A percentile compares a stretch with the other conserved stretches of the same genome.
phyloP scores from a whole-genome alignment of 176 grass and related monocot genomes.

The Carex cristatella region DNA sequence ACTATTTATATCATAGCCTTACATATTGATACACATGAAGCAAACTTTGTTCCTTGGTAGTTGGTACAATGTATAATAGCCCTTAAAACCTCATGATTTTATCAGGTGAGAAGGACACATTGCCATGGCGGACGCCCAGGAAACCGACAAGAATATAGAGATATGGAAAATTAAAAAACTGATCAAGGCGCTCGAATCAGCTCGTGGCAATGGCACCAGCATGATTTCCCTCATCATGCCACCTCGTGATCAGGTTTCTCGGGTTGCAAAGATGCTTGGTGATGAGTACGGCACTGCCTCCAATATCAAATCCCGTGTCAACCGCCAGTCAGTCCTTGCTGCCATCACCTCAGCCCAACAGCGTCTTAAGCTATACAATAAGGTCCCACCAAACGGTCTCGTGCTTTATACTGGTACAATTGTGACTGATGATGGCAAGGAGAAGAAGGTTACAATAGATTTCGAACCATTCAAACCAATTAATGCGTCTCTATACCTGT shows the following conservation, averaged over 20 bases:
- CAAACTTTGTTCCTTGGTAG: neutral
- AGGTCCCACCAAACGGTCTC: slow-evolving; percentile 60
- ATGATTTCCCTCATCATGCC: slow-evolving; percentile 85
- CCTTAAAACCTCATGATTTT: neutral
- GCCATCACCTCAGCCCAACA: slow-evolving; percentile 81
- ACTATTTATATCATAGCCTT: neutral
- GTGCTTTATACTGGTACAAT: slow-evolving; percentile 75
- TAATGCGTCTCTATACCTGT: slow-evolving; percentile 67
- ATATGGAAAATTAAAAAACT: slow-evolving; percentile 83
- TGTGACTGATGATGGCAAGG: slow-evolving; percentile 69
- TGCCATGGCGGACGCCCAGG: slow-evolving; percentile 47
- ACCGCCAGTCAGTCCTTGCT: slow-evolving; percentile 54
- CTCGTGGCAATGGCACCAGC: slow-evolving; percentile 68
- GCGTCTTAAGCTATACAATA: slow-evolving; percentile 69
- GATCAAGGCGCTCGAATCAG: slow-evolving; percentile 69
- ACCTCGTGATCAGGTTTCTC: slow-evolving; percentile 57
- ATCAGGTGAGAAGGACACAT: neutral
- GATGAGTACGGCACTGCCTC: slow-evolving; percentile 81
- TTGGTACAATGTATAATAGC: neutral
- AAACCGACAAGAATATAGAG: slow-evolving; percentile 81
- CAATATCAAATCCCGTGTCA: slow-evolving; percentile 68
- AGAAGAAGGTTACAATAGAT: slow-evolving; percentile 78
- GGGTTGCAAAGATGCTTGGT: slow-evolving; percentile 67
- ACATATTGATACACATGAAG: neutral
- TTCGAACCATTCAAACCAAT: slow-evolving; percentile 68